These are phyloP conservation scores for Boletus eberwhitei DNA, from an alignment of 768 basidiomycete genomes.

Conservation along the genomic window DNA sequence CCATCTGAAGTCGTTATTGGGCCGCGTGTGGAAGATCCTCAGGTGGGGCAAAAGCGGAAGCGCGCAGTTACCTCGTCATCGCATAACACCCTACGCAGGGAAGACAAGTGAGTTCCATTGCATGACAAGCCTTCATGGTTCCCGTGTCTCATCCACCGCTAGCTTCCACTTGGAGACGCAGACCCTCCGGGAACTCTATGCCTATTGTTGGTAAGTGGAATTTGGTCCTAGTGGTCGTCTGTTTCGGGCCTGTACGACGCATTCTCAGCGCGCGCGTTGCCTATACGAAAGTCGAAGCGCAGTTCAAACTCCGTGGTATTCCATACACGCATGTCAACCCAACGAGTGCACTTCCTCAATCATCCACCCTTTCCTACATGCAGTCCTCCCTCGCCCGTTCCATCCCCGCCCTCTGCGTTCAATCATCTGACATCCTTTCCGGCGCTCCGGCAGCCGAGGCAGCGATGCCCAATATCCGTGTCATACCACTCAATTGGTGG, in stretches of 20 bases:
- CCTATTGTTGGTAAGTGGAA: constrained; percentile 78
- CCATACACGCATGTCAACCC: constrained; percentile 76
- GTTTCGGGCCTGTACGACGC: background rate
- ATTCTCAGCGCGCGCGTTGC: constrained; percentile 75
- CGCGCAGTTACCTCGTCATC: constrained; percentile 12
- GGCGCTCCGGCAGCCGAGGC: constrained; percentile 87
- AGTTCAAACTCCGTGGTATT: constrained; percentile 79
- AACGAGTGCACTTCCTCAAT: constrained; percentile 35
- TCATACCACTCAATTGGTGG: constrained; percentile 92
- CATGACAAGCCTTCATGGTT: background rate
- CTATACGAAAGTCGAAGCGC: constrained; percentile 84
- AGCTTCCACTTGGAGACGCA: constrained; percentile 70
- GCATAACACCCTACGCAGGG: constrained; percentile 13
- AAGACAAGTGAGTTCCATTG: constrained; percentile 27
- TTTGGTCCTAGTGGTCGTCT: background rate
- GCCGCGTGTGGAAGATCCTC: constrained; percentile 16
- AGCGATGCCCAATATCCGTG: constrained; percentile 88
- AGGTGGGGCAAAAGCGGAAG: constrained; percentile 31
- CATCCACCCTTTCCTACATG: constrained; percentile 49
- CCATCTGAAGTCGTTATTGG: constrained; percentile 10
- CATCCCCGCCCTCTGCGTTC: constrained; percentile 80
- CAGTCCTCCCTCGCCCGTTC: constrained; percentile 74
- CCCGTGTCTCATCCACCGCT: background rate
- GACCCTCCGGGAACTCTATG: constrained; percentile 73
- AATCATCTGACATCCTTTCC: constrained; percentile 75